phyloP scores from a whole-genome alignment of 345 rosid genomes.

The Turritis glabra region DNA sequence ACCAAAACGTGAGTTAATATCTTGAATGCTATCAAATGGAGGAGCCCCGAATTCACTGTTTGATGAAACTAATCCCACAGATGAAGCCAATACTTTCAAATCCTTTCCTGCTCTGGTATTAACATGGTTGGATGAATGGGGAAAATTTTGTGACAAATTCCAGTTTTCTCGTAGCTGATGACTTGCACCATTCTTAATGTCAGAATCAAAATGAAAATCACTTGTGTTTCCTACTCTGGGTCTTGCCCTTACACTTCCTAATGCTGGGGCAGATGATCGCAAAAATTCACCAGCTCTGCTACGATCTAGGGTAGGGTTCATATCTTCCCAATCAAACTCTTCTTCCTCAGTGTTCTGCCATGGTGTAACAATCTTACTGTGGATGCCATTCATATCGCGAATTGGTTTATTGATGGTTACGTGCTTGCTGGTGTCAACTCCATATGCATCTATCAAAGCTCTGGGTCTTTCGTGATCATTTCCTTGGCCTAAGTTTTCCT shows the following conservation, averaged over 20 bases:
- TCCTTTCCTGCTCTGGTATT: conserved; percentile 51
- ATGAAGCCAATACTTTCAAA: conserved; percentile 47
- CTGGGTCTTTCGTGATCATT: conserved; percentile 69
- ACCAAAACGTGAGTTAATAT: conserved; percentile 45
- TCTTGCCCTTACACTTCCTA: conserved; percentile 51
- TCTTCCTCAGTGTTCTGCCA: conserved; percentile 99
- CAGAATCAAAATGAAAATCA: conserved; percentile 45
- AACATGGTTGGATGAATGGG: conserved; percentile 47
- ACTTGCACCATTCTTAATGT: conserved; percentile 44
- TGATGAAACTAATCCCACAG: conserved; percentile 46
- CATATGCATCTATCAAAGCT: conserved; percentile 96
- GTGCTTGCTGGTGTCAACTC: conserved; percentile 71
- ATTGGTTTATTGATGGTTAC: conserved; percentile 47
- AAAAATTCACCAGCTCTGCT: conserved; percentile 51
- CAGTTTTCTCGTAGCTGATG: conserved; percentile 50
- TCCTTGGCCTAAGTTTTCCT: conserved; percentile 60
- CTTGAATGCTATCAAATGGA: conserved; percentile 47
- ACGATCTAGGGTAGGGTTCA: conserved; percentile 86
- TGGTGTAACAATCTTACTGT: conserved; percentile 55
- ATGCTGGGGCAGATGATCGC: conserved; percentile 50
- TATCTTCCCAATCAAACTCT: conserved; percentile 99
- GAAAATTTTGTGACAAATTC: conserved; percentile 44
- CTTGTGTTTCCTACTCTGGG: conserved; percentile 47
- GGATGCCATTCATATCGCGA: conserved; percentile 57
- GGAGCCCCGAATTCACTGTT: conserved; percentile 46